These are phyloP conservation scores for Pseudognaphalium luteoalbum DNA, from an alignment of 129 eudicot species.

Conservation along the genomic window DNA sequence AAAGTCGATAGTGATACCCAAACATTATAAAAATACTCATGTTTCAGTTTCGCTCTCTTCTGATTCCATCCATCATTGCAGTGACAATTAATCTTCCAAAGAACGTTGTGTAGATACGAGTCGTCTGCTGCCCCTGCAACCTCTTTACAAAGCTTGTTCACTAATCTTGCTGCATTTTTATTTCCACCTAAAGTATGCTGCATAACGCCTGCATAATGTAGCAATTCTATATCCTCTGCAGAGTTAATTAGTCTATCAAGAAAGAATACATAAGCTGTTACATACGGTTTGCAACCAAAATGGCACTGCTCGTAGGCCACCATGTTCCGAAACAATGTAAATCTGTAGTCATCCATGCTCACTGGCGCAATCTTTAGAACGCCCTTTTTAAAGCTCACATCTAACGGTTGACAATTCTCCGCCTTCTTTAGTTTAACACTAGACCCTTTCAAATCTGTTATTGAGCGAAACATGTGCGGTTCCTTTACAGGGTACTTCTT, in stretches of 20 bases:
- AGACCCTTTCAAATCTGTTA: slow-evolving; percentile 35
- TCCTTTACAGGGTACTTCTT: slow-evolving; percentile 16
- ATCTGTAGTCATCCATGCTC: slow-evolving; percentile 37
- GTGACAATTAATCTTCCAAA: slow-evolving; percentile 33
- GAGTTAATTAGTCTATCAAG: slow-evolving; percentile 43
- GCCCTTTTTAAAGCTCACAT: slow-evolving; percentile 34
- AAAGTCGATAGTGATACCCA: slow-evolving; percentile 43
- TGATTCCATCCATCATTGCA: slow-evolving; percentile 27
- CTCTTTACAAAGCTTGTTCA: slow-evolving; percentile 48
- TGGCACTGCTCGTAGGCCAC: slow-evolving; percentile 51
- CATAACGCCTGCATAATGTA: slow-evolving; percentile 41
- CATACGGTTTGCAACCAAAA: slow-evolving; percentile 33
- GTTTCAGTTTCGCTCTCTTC: slow-evolving; percentile 34
- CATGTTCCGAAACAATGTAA: slow-evolving; percentile 48
- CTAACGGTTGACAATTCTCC: slow-evolving; percentile 25
- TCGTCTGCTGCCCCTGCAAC: slow-evolving; percentile 39
- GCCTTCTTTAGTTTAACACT: slow-evolving; percentile 32
- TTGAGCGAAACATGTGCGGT: slow-evolving; percentile 38
- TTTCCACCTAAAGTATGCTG: slow-evolving; percentile 53
- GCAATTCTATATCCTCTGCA: slow-evolving; percentile 40
- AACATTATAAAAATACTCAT: slow-evolving; percentile 36
- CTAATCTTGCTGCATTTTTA: slow-evolving; percentile 41
- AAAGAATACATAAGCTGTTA: slow-evolving; percentile 44
- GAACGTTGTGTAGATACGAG: slow-evolving; percentile 37
- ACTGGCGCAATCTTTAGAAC: slow-evolving; percentile 38